Evolutionary conservation across 805 yeast species (phyloP).

Genomic region (Maudiozyma serrabonitensis): DNA sequence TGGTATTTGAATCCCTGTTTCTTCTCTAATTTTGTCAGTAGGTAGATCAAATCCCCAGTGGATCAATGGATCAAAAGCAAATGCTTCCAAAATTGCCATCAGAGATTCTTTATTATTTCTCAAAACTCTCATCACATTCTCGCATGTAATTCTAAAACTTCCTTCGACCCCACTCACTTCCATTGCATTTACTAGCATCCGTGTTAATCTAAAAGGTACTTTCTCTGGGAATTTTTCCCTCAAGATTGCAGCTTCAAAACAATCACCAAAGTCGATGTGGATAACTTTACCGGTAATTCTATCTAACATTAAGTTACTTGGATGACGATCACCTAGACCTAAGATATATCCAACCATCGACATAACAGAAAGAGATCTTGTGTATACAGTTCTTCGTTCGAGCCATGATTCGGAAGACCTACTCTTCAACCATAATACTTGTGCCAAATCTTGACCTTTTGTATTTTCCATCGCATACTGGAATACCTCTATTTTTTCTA

Average conservation of each 20-base stretch:
- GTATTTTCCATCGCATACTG: conserved; percentile 92
- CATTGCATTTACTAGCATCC: conserved; percentile 97
- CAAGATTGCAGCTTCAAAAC: conserved; percentile 94
- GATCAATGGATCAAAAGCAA: conserved; percentile 94
- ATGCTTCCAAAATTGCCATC: conserved; percentile 95
- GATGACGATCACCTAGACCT: conserved; percentile 95
- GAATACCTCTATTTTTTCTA: conserved; percentile 92
- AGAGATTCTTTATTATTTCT: conserved; percentile 89
- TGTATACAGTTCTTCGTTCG: conserved; percentile 90
- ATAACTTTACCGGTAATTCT: conserved; percentile 88
- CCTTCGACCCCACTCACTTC: conserved; percentile 98
- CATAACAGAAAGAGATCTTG: conserved; percentile 93
- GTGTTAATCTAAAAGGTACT: conserved; percentile 89
- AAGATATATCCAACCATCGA: conserved; percentile 95
- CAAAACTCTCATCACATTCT: conserved; percentile 88
- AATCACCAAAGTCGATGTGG: conserved; percentile 96
- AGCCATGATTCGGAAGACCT: conserved; percentile 95
- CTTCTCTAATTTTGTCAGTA: conserved; percentile 62
- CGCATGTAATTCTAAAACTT: conserved; percentile 89
- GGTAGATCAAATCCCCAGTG: conserved; percentile 98
- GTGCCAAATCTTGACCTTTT: conserved; percentile 88
- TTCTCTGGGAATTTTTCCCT: conserved; percentile 96
- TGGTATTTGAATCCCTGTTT: conserved; percentile 61
- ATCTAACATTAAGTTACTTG: conserved; percentile 91
- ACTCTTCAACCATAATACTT: conserved; percentile 91